Base-by-base conservation (phyloP, 2,329 filamentous ascomycete species). In the Colletotrichum neosansevieriae region DNA sequence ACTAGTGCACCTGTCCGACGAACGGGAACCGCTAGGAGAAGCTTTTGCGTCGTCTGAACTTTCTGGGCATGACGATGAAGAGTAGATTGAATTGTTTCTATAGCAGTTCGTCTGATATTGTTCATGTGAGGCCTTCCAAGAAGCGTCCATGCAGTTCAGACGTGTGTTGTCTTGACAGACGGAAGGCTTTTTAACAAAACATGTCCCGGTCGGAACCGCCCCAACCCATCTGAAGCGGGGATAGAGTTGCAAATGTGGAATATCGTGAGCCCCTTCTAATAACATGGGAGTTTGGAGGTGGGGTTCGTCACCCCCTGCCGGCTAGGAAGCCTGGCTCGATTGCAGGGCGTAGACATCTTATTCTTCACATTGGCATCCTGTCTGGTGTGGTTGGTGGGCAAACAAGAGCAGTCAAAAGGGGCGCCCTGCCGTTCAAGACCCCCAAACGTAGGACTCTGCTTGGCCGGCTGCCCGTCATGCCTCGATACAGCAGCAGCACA, bases 221-320 rank as follows among this genome's bases (percentile, higher is more conserved):
- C 45, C 47, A 54, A 34, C 15, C n/a, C 42, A 47, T 34, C 32
- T 50, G 40, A 21, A 56, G 54, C 65, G 65, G 67, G 57, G 50
- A 67, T 67, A 67, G 44, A 67, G 50, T 62, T 69, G 44, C 57
- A 58, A 21, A 36, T 44, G 63, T 67, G 67, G 63, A 62, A 45
- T 47, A 47, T 51, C 67, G 38, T 58, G 53, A 62, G 67, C 67
- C 67, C 67, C 63, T 69, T 69, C 50, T 53, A 69, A 61, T 61
- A 51, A 62, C 50, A 19, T 50, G 57, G 57, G 62, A 57, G 32
- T 69, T 32, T 36, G 19, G 42, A 19, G 54, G 65, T 65, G 65
- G 65, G 61, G 59, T 65, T 68, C 49, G 65, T 59, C 54, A 38
- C 6, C 54, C 60, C 19, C 42, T 59, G 56, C 29, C 32, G 47